Evolutionary conservation across 2,329 filamentous ascomycete genomes (phyloP).

Genomic region (Tolypocladium sp.): DNA sequence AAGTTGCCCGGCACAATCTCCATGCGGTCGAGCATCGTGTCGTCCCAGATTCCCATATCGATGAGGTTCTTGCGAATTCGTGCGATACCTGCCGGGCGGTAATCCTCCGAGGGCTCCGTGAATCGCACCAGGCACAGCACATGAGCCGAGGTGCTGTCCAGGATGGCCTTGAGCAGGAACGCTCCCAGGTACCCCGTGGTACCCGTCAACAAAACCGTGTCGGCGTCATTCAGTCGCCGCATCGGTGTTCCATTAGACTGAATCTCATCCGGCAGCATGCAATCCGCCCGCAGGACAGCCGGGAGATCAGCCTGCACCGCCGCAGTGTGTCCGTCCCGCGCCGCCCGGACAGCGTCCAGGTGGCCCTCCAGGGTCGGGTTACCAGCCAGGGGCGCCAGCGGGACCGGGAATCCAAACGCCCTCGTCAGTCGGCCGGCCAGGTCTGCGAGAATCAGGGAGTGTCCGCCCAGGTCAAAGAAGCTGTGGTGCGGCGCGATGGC

Average conservation of each 20-base stretch:
- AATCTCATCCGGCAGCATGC: slow-evolving; percentile 61
- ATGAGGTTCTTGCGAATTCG: slow-evolving; percentile 67
- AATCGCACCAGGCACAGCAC: slow-evolving; percentile 69
- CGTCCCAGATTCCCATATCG: slow-evolving; percentile 70
- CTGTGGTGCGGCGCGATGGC: slow-evolving; percentile 61
- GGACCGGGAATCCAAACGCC: slow-evolving; percentile 64
- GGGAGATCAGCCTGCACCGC: slow-evolving; percentile 69
- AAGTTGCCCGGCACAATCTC: slow-evolving; percentile 69
- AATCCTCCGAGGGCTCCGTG: slow-evolving; percentile 54
- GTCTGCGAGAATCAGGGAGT: slow-evolving; percentile 69
- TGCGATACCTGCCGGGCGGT: slow-evolving; percentile 58
- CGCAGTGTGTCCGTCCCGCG: slow-evolving; percentile 63
- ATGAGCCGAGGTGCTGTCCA: slow-evolving; percentile 58
- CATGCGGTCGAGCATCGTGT: slow-evolving; percentile 68
- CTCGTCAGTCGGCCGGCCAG: slow-evolving; percentile 61
- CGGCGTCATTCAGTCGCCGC: slow-evolving; percentile 52
- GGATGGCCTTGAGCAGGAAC: slow-evolving; percentile 59
- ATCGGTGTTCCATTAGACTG: slow-evolving; percentile 43
- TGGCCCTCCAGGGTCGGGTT: slow-evolving; percentile 66
- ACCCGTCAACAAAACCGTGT: slow-evolving; percentile 64
- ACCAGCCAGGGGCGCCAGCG: slow-evolving; percentile 61
- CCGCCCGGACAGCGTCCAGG: slow-evolving; percentile 58
- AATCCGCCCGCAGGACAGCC: slow-evolving; percentile 57
- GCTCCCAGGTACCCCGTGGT: slow-evolving; percentile 70
- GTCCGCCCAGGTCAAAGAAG: slow-evolving; percentile 75